Evolutionary conservation across 306 rosid species (phyloP), one percentile per base, ranked within the genome.

Genomic region (Ziziphus jujuba): DNA sequence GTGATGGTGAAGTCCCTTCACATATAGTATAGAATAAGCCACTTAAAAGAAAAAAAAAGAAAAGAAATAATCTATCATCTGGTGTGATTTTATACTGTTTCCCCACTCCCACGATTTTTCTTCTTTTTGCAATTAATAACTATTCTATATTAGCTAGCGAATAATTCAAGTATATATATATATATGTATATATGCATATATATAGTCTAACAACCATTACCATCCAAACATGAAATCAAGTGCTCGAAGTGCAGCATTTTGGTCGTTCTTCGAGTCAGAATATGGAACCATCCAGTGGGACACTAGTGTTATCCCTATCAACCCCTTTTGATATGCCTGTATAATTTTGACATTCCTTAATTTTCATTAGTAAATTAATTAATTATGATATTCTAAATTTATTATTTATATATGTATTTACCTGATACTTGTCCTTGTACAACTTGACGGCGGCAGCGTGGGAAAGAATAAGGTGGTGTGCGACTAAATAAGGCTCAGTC

Each of bases 351-450:
- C n/a, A n/a, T n/a, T n/a, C n/a, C n/a, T n/a, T n/a, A n/a, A n/a
- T n/a, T n/a, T n/a, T n/a, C n/a, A n/a, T n/a, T n/a, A n/a, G n/a
- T n/a, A n/a, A n/a, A n/a, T n/a, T n/a, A n/a, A n/a, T n/a, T n/a
- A n/a, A n/a, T n/a, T n/a, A n/a, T n/a, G n/a, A n/a, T n/a, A n/a
- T n/a, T n/a, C n/a, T n/a, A n/a, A n/a, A n/a, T n/a, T n/a, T n/a
- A n/a, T n/a, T n/a, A n/a, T n/a, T n/a, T 14, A 36, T 20, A 17
- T 16, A 28, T 7, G 1, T 16, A 19, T 1, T 38, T 0, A 86
- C 95, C 86, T 84, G 86, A 79, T 86, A 86, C 56, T 88, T 91
- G 22, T 72, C 59, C 57, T 34, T 72, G 16, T 91, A 88, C 6
- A 86, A 25, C 19, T 77, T 53, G 44, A 82, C 87, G 1, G 91